Base-by-base conservation (phyloP, 164 flowering plant genomes). In the Vitis riparia region DNA sequence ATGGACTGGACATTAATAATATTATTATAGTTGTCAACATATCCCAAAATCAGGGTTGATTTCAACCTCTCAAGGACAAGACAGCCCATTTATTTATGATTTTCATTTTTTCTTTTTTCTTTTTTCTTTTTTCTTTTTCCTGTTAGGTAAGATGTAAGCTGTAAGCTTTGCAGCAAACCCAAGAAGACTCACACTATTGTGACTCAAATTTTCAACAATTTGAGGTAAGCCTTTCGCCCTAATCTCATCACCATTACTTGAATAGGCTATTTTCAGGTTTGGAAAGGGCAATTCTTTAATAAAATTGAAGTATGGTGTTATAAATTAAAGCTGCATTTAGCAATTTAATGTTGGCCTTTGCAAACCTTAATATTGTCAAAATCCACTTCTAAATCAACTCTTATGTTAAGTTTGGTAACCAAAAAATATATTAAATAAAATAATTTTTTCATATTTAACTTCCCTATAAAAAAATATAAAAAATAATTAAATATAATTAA, bases 181-280 rank as follows among this genome's bases (percentile, higher is more conserved):
- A 48, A 59, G 66, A 37, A 23, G 27, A 23, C 27, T 53, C 51
- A 55, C 29, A 49, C 63, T 64, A 57, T 23, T 49, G 32, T 19
- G 17, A n/a, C 58, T 51, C 53, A 44, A 62, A 70, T 30, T 53
- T 61, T 63, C 73, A 70, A 70, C 73, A 51, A 17, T 9, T 70
- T 70, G 67, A 55, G 53, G 73, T 61, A 52, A 69, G 66, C 72
- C 51, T 62, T 44, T 14, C 62, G 53, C 51, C 59, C 32, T 1
- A 10, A 66, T 55, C 9, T 55, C 27, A 14, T 16, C 27, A 23
- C 27, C 27, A 23, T 23, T 23, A 2, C 27, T 23, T 23, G 27
- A 23, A 23, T 1, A 1, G 27, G 27, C 27, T 23, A 23, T 12
- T 53, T 12, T 53, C 6, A 15, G 57, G 15, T 6, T 14, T 12